Base-by-base conservation (phyloP, 768 basidiomycete genomes). In the Lyophyllum decastes region DNA sequence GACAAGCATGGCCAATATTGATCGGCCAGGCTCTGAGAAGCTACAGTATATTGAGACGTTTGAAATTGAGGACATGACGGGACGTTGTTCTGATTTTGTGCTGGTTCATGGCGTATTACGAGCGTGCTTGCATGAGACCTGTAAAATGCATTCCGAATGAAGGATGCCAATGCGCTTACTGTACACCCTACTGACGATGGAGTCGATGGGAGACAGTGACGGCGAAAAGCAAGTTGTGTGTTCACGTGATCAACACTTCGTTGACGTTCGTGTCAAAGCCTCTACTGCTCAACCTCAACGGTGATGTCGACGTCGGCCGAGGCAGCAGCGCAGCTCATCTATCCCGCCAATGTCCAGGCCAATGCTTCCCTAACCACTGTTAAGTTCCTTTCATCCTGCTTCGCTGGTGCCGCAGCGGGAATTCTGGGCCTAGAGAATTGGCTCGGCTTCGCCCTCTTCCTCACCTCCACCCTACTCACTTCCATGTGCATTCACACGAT, bases 371-470 rank as follows among this genome's bases (percentile, higher is more conserved):
- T 90, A 19, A 76, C 76, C 57, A 87, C 81, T 49, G 80, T 90
- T 67, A 93, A 93, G 66, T 94, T 94, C 73, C 70, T 94, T 38
- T 84, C 91, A 9, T 78, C 92, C 9, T 92, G 89, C 72, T 92
- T 94, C 66, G 84, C 92, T 19, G 95, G 95, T 40, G 90, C 93
- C 0, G 86, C 87, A 1, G 92, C 94, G 0, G 95, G 95, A 26
- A 87, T 95, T 58, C 85, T 97, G 10, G 95, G 95, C 21, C 83
- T 96, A 22, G 85, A 92, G 66, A 95, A 95, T 72, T 85, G 84
- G 78, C 76, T 78, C 47, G 95, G 95, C 21, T 95, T 96, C 70
- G 79, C 83, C 30, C 73, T 95, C 61, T 95, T 97, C 76, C 67
- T 87, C 53, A 65, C 76, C 22, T 82, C 92, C 0, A 88, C 86